Evolutionary conservation across 345 rosid species (phyloP), one percentile per base, ranked within the genome.

Genomic region (Zanthoxylum bungeanum): DNA sequence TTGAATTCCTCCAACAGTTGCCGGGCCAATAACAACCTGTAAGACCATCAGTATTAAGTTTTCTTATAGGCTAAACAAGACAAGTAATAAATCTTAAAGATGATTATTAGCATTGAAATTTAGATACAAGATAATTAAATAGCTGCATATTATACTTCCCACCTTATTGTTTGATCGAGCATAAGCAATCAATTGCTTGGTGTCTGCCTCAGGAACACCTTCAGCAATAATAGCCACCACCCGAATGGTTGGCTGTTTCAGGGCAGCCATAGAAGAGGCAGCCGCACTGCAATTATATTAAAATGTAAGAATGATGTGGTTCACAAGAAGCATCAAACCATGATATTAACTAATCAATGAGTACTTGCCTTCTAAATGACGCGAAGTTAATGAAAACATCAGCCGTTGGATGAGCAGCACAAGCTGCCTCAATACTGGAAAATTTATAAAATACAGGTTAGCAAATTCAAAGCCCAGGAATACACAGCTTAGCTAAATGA

Each of bases 11-110:
- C 98, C 98, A 61, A 94, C 98, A 17, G 98, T 92, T 72, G 98
- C 98, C 22, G 98, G 98, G 69, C 98, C 98, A 66, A 94, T 89
- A 73, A 94, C 93, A 87, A 94, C 98, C 98, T 94, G 80, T 59
- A 78, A 53, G 24, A 76, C 42, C 73, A 79, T 62, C 69, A 65
- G 22, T 53, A 62, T 22, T 40, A 69, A 73, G 75, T 62, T 62
- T 56, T 73, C 60, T 55, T 28, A 24, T 21, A 42, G 62, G 27
- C n/a, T 49, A 34, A 72, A 56, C 39, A 9, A 34, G 21, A 31
- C 36, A 37, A 71, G 1, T 19, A 36, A 46, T 55, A 12, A 53
- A 58, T 22, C 55, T 8, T 36, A 49, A 49, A 25, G 60, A 44
- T 21, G 25, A 76, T 10, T 19, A 42, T 19, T 39, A 64, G 46